phyloP scores from a whole-genome alignment of 768 basidiomycete genomes.

The Termitomyces sp. region DNA sequence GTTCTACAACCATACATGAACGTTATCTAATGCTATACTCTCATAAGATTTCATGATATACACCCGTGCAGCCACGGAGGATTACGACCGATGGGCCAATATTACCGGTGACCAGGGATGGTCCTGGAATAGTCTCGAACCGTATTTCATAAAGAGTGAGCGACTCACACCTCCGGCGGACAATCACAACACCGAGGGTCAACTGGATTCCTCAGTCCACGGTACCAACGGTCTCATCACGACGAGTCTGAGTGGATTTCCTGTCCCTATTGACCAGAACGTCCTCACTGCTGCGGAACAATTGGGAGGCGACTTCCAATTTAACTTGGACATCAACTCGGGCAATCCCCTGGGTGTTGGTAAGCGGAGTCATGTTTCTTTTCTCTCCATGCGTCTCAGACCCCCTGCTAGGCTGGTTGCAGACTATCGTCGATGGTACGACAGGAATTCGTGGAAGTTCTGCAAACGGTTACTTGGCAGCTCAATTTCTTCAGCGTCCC shows the following conservation, averaged over 20 bases:
- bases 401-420: constrained; percentile 7
- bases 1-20: neutral
- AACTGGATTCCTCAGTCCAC: constrained; percentile 23
- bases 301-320: constrained; percentile 3
- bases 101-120: constrained; percentile 6
- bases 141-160: constrained; percentile 23
- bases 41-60: constrained; percentile 8
- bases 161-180: constrained; percentile 19
- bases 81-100: constrained; percentile 4
- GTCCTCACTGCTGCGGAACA: constrained; percentile 3
- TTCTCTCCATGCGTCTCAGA: neutral
- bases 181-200: constrained; percentile 21
- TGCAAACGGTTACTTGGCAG: constrained; percentile 14
- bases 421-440: constrained; percentile 6
- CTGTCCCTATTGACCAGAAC: neutral
- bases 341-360: constrained; percentile 6
- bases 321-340: constrained; percentile 2
- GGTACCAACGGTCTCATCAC: constrained; percentile 16
- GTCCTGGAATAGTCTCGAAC: constrained; percentile 16
- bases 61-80: neutral
- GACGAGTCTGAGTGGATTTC: constrained; percentile 18
- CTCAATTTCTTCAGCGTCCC: constrained; percentile 2
- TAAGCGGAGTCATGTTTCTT: neutral
- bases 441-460: constrained; percentile 12
- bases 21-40: neutral